phyloP scores from a whole-genome alignment of 345 rosid genomes.

The Psidium friedrichsthalianum region DNA sequence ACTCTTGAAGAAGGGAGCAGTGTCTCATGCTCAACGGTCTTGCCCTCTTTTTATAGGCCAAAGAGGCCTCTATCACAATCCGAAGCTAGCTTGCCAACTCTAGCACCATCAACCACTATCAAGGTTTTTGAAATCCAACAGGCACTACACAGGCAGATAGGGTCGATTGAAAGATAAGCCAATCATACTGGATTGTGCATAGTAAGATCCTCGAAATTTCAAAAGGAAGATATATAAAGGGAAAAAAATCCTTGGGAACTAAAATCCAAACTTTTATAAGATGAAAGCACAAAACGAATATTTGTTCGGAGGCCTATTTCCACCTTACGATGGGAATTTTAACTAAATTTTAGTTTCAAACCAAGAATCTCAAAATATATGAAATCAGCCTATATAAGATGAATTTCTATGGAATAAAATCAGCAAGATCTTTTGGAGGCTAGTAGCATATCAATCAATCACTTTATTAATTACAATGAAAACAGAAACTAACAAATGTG shows the following conservation, averaged over 20 bases:
- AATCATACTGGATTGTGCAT: background rate
- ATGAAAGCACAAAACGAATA: background rate
- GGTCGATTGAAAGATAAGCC: background rate
- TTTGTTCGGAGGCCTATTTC: background rate
- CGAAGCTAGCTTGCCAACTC: background rate
- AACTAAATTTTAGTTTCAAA: background rate
- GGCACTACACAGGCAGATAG: background rate
- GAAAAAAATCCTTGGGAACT: background rate
- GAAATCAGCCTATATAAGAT: background rate
- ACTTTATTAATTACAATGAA: background rate
- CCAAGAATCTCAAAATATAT: background rate
- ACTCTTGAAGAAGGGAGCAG: background rate
- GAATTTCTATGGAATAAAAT: background rate
- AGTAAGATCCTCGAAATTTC: background rate
- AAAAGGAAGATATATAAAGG: background rate
- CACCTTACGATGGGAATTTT: background rate
- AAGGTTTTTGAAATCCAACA: background rate
- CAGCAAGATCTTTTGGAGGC: background rate
- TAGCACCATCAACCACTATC: background rate
- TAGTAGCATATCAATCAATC: background rate
- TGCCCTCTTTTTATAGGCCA: background rate
- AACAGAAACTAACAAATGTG: background rate
- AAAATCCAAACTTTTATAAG: background rate
- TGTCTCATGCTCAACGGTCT: background rate
- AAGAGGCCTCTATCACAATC: background rate